Base-by-base conservation (phyloP, 2,329 filamentous ascomycete genomes). In the Ophioceras dolichostomum region DNA sequence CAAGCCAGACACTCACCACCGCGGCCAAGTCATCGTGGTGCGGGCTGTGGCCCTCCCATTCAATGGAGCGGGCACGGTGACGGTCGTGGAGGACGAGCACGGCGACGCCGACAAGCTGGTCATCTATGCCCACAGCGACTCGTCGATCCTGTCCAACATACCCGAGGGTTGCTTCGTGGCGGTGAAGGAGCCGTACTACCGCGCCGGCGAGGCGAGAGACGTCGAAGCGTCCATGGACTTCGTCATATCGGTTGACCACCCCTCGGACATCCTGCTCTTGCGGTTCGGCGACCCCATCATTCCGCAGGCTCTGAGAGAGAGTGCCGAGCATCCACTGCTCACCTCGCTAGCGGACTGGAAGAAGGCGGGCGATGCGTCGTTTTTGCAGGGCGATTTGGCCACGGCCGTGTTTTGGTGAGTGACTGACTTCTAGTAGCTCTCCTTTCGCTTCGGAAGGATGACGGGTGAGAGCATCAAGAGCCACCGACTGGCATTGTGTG, bases 101-200 rank as follows among this genome's bases (percentile, higher is more conserved):
- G 56, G 57, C n/a, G 53, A 55, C 21, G 53, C 48, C 5, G 56
- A 59, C 34, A 59, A 58, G 45, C 35, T 61, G 26, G 52, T 51
- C 27, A 49, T 60, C n/a, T 60, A 60, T 48, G 59, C 59, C 45
- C 57, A 53, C 30, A 44, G 46, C 30, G 47, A 45, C 39, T 45
- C 45, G 5, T 45, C 43, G 7, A 39, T 57, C n/a, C 36, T 58
- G 6, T 55, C 52, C 2, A 48, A 49, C 3, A 47, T 57, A 2
- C 56, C 56, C 3, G 51, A 54, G 33, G 51, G 51, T 0, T 53
- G 47, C 29, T 37, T 57, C 2, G 43, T 58, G 0, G 53, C 56
- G 4, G 37, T 60, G 41, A 60, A 60, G 38, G 57, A 60, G 37
- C 57, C 58, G 1, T 59, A 55, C 26, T 58, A 57, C 45, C 51